phyloP scores from a whole-genome alignment of 1,139 yeast genomes.

The Hyphopichia wangnamkhiaoensis region DNA sequence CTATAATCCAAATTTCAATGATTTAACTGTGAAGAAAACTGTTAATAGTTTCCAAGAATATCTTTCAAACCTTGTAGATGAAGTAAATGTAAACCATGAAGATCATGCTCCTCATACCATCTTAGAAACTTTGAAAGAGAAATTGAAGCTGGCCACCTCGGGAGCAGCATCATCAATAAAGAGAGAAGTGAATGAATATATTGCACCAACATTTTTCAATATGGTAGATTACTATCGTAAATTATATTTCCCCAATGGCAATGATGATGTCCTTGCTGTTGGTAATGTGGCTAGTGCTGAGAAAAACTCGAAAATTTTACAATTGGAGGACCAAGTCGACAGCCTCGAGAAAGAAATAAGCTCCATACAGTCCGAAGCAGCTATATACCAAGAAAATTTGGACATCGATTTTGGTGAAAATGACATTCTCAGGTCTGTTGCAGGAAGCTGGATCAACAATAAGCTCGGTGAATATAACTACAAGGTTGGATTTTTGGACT shows the following conservation, averaged over 20 bases:
- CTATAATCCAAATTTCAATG: constrained; percentile 89
- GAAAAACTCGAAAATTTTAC: neutral
- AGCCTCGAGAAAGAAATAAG: constrained; percentile 16
- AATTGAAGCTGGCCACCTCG: neutral
- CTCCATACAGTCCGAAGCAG: constrained; percentile 20
- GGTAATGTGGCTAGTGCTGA: neutral
- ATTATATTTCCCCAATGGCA: constrained; percentile 5
- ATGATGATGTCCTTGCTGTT: neutral
- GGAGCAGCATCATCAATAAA: neutral
- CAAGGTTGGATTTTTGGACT: constrained; percentile 58
- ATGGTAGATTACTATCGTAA: constrained; percentile 27
- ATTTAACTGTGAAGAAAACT: constrained; percentile 79
- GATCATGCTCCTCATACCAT: neutral
- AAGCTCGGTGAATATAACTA: constrained; percentile 72
- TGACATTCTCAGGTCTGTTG: constrained; percentile 63
- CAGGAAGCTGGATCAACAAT: constrained; percentile 48
- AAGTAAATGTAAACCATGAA: constrained; percentile 6
- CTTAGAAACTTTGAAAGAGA: neutral
- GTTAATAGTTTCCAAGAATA: constrained; percentile 62
- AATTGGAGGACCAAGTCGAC: constrained; percentile 18
- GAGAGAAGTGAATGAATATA: neutral
- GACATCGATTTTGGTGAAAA: constrained; percentile 55
- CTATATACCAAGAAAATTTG: constrained; percentile 18
- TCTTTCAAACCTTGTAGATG: constrained; percentile 36
- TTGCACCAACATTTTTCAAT: constrained; percentile 23